Conservation (phyloP, 2,329 filamentous ascomycete species). For the Aspergillus texensis region DNA sequence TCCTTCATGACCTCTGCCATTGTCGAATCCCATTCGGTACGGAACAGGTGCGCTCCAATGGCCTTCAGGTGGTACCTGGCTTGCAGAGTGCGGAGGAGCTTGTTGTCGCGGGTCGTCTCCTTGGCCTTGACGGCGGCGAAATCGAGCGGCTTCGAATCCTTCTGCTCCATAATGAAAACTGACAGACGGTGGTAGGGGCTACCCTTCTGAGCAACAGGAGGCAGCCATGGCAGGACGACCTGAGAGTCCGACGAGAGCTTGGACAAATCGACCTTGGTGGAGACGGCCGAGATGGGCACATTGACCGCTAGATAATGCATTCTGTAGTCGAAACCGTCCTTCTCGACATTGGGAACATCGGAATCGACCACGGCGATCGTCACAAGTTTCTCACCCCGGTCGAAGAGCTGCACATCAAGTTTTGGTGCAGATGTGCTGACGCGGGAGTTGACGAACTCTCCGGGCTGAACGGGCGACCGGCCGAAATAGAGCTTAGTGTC, state of each 20-base stretch:
- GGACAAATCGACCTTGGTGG: conserved; percentile 66
- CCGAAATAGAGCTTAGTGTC: conserved; percentile 84
- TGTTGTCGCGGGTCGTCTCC: conserved; percentile 62
- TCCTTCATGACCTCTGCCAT: conserved; percentile 86
- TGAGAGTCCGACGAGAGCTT: conserved; percentile 63
- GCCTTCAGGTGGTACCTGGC: conserved; percentile 69
- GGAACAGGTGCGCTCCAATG: conserved; percentile 85
- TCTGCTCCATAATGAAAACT: conserved; percentile 81
- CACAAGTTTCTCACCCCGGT: conserved; percentile 77
- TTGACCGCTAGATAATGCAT: conserved; percentile 87
- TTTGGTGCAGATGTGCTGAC: conserved; percentile 74
- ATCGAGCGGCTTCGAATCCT: conserved; percentile 62
- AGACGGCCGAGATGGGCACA: conserved; percentile 64
- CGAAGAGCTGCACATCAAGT: conserved; percentile 82
- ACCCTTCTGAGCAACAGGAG: conserved; percentile 86
- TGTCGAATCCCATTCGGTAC: conserved; percentile 83
- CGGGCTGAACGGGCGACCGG: conserved; percentile 69
- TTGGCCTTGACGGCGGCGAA: conserved; percentile 57
- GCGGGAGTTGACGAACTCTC: conserved; percentile 74
- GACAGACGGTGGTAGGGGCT: conserved; percentile 87
- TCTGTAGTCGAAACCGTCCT: conserved; percentile 75
- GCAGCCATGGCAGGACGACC: conserved; percentile 77
- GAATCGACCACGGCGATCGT: conserved; percentile 85
- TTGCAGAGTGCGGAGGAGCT: conserved; percentile 74
- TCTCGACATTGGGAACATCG: conserved; percentile 80